A percentile compares a stretch with the other conserved stretches of the same genome.
Evolutionary conservation across 2,329 filamentous ascomycete species (phyloP).

Genomic region (Pseudopithomyces chartarum): DNA sequence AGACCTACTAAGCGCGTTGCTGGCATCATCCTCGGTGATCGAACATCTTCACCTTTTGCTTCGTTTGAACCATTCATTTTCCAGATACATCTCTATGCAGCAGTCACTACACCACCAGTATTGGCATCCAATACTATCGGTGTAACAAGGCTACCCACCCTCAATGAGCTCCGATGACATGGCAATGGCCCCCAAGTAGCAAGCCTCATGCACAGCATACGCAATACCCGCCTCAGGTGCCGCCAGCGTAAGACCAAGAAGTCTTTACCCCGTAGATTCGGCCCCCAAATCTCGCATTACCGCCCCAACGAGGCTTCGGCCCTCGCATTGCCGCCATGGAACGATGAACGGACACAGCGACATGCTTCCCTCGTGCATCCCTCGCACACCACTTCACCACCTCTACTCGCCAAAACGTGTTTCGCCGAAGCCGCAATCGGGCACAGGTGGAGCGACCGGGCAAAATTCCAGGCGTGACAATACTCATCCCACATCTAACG

Average conservation of each 20-base stretch:
- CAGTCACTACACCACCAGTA: not conserved
- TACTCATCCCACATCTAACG: not conserved
- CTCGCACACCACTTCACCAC: not conserved
- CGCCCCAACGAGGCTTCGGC: not conserved
- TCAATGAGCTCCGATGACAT: not conserved
- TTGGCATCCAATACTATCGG: not conserved
- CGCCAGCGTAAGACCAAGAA: not conserved
- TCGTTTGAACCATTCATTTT: not conserved
- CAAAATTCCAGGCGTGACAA: constrained; percentile 5
- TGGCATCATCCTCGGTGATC: not conserved
- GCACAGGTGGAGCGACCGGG: not conserved
- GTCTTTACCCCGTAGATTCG: not conserved
- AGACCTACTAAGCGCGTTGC: not conserved
- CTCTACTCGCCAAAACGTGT: not conserved
- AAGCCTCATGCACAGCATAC: not conserved
- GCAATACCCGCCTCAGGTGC: constrained; percentile 1
- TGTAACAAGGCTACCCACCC: not conserved
- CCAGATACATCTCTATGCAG: not conserved
- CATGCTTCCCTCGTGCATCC: not conserved
- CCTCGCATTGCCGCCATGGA: not conserved
- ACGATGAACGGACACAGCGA: constrained; percentile 1
- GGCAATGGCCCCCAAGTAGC: not conserved
- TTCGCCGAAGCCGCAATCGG: not conserved
- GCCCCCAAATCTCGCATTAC: not conserved
- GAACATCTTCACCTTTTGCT: not conserved